These are phyloP conservation scores for Colletotrichum caudatum DNA, from an alignment of 2,329 filamentous ascomycete species.

Conservation along the genomic window DNA sequence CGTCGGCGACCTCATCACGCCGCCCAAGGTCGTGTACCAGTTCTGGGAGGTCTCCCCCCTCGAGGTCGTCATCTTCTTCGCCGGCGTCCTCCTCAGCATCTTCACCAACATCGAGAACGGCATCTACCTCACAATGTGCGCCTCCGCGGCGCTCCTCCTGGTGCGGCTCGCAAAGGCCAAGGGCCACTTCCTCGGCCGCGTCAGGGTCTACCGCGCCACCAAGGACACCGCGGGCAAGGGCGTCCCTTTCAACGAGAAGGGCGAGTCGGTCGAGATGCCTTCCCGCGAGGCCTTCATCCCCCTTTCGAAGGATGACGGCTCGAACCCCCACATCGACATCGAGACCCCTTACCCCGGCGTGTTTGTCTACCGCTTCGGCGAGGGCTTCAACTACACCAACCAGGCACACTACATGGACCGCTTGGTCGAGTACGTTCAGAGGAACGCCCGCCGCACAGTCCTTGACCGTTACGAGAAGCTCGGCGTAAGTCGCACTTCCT, in stretches of 20 bases:
- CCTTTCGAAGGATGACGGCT: slow-evolving; percentile 55
- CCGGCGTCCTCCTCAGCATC: slow-evolving; percentile 72
- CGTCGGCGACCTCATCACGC: slow-evolving; percentile 80
- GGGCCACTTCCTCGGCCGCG: slow-evolving; percentile 61
- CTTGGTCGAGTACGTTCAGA: slow-evolving; percentile 55
- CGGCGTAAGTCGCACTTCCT: slow-evolving; percentile 53
- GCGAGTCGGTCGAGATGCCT: slow-evolving; percentile 36
- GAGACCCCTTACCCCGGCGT: slow-evolving; percentile 61
- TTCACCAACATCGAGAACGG: slow-evolving; percentile 63
- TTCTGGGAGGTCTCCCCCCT: slow-evolving; percentile 83
- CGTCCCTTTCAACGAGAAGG: slow-evolving; percentile 40
- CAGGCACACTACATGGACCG: slow-evolving; percentile 60
- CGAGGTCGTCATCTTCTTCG: slow-evolving; percentile 80
- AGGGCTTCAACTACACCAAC: slow-evolving; percentile 66
- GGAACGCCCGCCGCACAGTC: slow-evolving; percentile 56
- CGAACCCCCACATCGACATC: slow-evolving; percentile 59
- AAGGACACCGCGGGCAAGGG: slow-evolving; percentile 41
- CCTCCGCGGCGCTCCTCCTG: slow-evolving; percentile 58
- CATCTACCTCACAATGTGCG: slow-evolving; percentile 61
- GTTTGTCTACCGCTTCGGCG: slow-evolving; percentile 64
- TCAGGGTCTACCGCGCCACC: slow-evolving; percentile 45
- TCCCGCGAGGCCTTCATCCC: slow-evolving; percentile 56
- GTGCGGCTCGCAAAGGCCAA: slow-evolving; percentile 59
- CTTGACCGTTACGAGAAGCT: slow-evolving; percentile 58
- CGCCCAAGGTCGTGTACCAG: slow-evolving; percentile 79